Evolutionary conservation across 441 rosid genomes (phyloP), one percentile per base, ranked within the genome.

Genomic region (Aquilaria agallochum): DNA sequence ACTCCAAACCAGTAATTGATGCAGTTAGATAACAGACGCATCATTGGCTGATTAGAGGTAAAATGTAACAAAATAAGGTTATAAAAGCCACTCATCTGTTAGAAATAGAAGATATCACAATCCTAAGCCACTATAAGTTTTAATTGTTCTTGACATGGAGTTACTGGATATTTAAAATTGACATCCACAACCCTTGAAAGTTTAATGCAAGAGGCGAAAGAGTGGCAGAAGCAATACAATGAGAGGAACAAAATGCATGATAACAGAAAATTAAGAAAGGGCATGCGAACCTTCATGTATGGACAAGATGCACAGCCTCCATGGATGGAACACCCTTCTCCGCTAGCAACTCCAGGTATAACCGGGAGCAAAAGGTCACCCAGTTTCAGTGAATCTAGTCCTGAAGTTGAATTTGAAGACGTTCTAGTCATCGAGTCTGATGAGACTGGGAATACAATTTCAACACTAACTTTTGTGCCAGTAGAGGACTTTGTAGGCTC

Each of bases 251-350:
- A 44, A 48, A 20, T 15, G 44, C 52, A 11, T 8, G 53, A 52
- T 47, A 27, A 34, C 3, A 42, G 42, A 36, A 36, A 36, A 7
- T 40, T 31, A 36, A 12, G 55, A n/a, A 2, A 63, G 46, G 50
- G 69, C 51, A 63, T 3, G 59, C 82, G 62, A 33, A 89, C 99
- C 97, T 94, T 94, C 99, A 91, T 91, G 59, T 89, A 94, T 2
- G 99, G 99, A 68, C 99, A 94, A 44, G 99, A 94, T 31, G 99
- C 99, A 70, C 99, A 91, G 36, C 97, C 96, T 4, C 99, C 99
- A 53, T 94, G 94, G 48, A 91, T 79, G 34, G 96, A 94, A 66
- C 97, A 87, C 46, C 97, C 99, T 74, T 94, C 99, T 33, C 99
- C 99, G 14, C 85, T 80, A 34, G 99, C 81, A 74, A 86, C 94